phyloP scores from a whole-genome alignment of 257 asterid genomes.

The Nicotiana obtusifolia region DNA sequence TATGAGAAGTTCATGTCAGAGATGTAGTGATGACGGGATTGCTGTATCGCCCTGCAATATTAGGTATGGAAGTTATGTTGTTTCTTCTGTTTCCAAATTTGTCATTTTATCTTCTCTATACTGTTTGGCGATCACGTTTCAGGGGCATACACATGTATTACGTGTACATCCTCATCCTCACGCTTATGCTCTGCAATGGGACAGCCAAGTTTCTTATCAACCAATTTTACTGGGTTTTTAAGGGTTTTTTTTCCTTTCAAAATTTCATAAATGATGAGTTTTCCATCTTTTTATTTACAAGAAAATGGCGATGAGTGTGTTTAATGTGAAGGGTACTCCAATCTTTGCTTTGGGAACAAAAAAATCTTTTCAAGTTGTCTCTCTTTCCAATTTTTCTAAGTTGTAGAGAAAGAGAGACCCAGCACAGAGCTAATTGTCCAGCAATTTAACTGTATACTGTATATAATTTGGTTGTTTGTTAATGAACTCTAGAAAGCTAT shows the following conservation, averaged over 20 bases:
- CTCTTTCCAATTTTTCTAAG: neutral
- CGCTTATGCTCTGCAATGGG: neutral
- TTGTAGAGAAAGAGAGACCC: neutral
- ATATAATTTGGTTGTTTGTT: neutral
- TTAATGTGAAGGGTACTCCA: neutral
- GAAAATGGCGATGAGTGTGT: neutral
- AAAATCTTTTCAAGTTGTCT: neutral
- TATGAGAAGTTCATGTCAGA: constrained; percentile 98
- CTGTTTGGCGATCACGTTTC: neutral
- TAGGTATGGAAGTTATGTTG: constrained; percentile 31
- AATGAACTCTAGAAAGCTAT: constrained; percentile 13
- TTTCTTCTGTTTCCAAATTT: neutral
- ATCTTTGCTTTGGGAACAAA: neutral
- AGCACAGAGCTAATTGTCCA: neutral
- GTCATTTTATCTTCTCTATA: neutral
- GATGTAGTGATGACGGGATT: constrained; percentile 44
- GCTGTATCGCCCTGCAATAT: neutral
- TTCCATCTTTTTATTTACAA: neutral
- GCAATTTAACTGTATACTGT: neutral
- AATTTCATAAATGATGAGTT: neutral
- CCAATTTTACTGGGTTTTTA: neutral
- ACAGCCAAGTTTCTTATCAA: neutral
- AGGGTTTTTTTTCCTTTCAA: neutral
- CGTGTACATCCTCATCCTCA: neutral
- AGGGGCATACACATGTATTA: neutral